A percentile compares a stretch with the other conserved stretches of the same genome.
phyloP scores from a whole-genome alignment of 2,329 filamentous ascomycete species.

The Fusarium solani-melongenae region DNA sequence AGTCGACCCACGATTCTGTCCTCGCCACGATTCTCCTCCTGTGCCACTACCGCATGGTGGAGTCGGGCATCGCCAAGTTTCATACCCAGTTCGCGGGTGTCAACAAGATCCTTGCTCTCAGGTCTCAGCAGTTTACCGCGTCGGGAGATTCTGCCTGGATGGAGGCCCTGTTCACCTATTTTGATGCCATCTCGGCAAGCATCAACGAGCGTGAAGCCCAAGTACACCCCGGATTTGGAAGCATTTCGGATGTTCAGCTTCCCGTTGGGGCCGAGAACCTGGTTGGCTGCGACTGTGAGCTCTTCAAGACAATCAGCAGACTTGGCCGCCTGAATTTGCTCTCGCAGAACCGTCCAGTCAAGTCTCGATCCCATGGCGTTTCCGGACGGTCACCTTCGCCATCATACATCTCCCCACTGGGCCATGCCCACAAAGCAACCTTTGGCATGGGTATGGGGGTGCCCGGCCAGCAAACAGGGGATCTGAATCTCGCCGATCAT shows the following conservation, averaged over 20 bases:
- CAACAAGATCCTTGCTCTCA: slow-evolving; percentile 86
- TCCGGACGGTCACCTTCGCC: slow-evolving; percentile 51
- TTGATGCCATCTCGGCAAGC: slow-evolving; percentile 90
- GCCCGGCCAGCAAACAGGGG: slow-evolving; percentile 43
- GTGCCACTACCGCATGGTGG: slow-evolving; percentile 92
- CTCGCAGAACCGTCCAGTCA: slow-evolving; percentile 73
- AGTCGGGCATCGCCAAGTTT: slow-evolving; percentile 92
- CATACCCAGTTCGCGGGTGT: slow-evolving; percentile 94
- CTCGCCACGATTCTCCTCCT: slow-evolving; percentile 88
- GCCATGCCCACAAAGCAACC: slow-evolving; percentile 55
- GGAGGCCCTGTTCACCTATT: slow-evolving; percentile 92
- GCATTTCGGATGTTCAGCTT: slow-evolving; percentile 59
- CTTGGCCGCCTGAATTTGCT: slow-evolving; percentile 87
- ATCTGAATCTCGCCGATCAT: slow-evolving; percentile 58
- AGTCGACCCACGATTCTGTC: slow-evolving; percentile 85
- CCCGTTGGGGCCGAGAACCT: slow-evolving; percentile 81
- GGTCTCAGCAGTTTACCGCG: slow-evolving; percentile 60
- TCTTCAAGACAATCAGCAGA: slow-evolving; percentile 88
- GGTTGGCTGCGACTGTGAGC: slow-evolving; percentile 84
- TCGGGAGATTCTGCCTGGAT: slow-evolving; percentile 86
- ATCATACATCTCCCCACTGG: slow-evolving; percentile 53
- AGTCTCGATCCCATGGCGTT: slow-evolving; percentile 38
- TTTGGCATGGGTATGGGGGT: slow-evolving; percentile 33
- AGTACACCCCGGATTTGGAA: slow-evolving; percentile 75
- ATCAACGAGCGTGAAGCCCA: slow-evolving; percentile 93